Percentiles rank a stretch among this genome's conserved stretches.
phyloP scores from a whole-genome alignment of 306 rosid species.

The Begonia loranthoides region DNA sequence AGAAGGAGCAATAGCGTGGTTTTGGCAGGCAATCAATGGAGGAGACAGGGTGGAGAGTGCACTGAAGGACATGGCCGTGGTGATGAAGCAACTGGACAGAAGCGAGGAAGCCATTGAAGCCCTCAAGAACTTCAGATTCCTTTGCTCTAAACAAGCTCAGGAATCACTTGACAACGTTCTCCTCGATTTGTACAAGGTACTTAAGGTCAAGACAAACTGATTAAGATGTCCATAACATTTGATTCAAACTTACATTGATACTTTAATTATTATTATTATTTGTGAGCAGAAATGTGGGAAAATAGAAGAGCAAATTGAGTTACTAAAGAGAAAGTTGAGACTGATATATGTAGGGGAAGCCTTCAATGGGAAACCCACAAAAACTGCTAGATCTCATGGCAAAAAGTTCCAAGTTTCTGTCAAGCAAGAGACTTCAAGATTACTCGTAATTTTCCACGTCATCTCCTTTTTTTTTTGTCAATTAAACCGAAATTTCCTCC shows the following conservation, averaged over 20 bases:
- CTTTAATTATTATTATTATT: not conserved
- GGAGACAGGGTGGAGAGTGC: conserved; percentile 91
- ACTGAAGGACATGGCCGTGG: conserved; percentile 84
- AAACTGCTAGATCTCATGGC: conserved; percentile 39
- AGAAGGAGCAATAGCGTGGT: conserved; percentile 56
- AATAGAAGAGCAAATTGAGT: conserved; percentile 68
- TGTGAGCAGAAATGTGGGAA: conserved; percentile 61
- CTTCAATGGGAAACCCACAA: conserved; percentile 27
- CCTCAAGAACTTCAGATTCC: conserved; percentile 40
- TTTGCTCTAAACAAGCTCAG: conserved; percentile 78
- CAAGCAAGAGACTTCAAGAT: conserved; percentile 30
- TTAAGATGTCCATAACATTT: too few relatives aligned
- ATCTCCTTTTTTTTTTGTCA: not conserved
- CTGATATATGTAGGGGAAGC: conserved; percentile 29
- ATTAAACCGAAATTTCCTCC: not conserved
- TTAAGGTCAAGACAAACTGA: too few relatives aligned
- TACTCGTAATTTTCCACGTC: conserved; percentile 15
- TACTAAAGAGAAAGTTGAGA: conserved; percentile 39
- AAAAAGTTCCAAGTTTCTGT: conserved; percentile 35
- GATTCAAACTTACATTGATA: too few relatives aligned
- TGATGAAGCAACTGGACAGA: conserved; percentile 75
- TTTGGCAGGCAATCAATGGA: conserved; percentile 75
- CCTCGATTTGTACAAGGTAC: conserved; percentile 75
- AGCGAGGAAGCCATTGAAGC: conserved; percentile 82
- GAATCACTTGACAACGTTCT: conserved; percentile 85